Conservation (phyloP, 23 red algal species). For the Cyanidioschyzon merolae region DNA sequence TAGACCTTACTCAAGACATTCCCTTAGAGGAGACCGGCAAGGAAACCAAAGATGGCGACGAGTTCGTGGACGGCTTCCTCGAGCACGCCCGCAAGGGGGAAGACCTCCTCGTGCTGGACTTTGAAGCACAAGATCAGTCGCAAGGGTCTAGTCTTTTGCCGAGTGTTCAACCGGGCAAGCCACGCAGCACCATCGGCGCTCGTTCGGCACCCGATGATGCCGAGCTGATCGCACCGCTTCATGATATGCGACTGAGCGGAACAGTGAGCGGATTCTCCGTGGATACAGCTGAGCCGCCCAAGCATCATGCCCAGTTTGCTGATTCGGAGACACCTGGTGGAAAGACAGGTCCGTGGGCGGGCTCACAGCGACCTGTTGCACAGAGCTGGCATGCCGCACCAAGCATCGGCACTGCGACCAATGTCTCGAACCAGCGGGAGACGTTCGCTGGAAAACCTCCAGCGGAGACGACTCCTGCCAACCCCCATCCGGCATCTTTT, state of each 20-base stretch:
- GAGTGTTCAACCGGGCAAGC: not conserved
- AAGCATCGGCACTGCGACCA: not conserved
- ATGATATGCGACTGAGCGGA: not conserved
- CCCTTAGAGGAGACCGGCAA: not conserved
- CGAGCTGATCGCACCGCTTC: not conserved
- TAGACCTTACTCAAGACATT: not conserved
- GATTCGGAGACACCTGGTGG: not conserved
- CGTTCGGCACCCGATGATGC: not conserved
- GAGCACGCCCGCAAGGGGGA: not conserved
- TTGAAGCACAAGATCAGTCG: not conserved
- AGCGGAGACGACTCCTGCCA: not conserved
- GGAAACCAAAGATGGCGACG: constrained; percentile 14
- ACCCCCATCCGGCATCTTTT: too few relatives aligned
- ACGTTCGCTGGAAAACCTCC: not conserved
- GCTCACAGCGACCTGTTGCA: not conserved
- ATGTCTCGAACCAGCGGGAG: not conserved
- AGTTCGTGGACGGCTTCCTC: not conserved
- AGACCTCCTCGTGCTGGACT: not conserved
- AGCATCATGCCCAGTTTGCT: not conserved
- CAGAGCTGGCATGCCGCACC: not conserved
- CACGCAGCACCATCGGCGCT: not conserved
- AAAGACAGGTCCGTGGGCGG: not conserved
- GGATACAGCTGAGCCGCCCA: not conserved
- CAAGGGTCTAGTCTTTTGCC: not conserved
- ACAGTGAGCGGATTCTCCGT: not conserved